phyloP scores from a whole-genome alignment of 495 filamentous ascomycete species.

The Usnea hakonensis region DNA sequence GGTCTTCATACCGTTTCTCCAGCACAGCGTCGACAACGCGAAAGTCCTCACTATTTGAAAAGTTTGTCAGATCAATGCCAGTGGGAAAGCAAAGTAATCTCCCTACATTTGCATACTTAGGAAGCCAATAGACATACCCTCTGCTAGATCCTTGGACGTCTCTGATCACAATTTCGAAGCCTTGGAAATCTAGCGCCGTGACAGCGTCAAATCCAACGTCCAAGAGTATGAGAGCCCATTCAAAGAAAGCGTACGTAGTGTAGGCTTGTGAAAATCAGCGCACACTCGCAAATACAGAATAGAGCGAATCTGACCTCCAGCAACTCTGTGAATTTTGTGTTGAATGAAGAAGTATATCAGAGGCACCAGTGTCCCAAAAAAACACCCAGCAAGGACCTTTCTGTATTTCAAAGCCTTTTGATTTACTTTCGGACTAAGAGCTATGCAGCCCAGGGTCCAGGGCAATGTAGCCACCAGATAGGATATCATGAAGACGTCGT shows the following conservation, averaged over 20 bases:
- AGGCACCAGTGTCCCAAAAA: slow-evolving; percentile 86
- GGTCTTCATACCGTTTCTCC: slow-evolving; percentile 72
- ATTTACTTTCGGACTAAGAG: slow-evolving; percentile 74
- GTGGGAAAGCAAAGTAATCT: slow-evolving; percentile 26
- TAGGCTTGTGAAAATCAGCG: slow-evolving; percentile 57
- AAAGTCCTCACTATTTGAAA: slow-evolving; percentile 43
- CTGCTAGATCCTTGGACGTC: slow-evolving; percentile 87
- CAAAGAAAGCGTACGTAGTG: slow-evolving; percentile 97
- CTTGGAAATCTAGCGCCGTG: slow-evolving; percentile 88
- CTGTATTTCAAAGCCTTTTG: slow-evolving; percentile 77
- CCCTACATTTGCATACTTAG: slow-evolving; percentile 66
- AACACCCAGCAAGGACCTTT: slow-evolving; percentile 72
- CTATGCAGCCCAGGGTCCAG: slow-evolving; percentile 89
- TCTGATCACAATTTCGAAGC: slow-evolving; percentile 79
- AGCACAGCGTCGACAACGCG: slow-evolving; percentile 64
- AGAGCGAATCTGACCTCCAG: slow-evolving; percentile 66
- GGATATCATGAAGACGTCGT: slow-evolving; percentile 99
- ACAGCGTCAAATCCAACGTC: slow-evolving; percentile 97
- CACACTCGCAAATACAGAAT: slow-evolving; percentile 4
- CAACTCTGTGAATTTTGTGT: slow-evolving; percentile 90
- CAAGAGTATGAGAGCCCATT: slow-evolving; percentile 91
- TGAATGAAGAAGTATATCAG: slow-evolving; percentile 97
- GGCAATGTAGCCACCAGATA: slow-evolving; percentile 91
- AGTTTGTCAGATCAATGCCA: slow-evolving; percentile 23
- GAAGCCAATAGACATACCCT: slow-evolving; percentile 99